Percentiles rank a stretch among this genome's conserved stretches.
phyloP scores from a whole-genome alignment of 1,139 yeast genomes.

The Taphrina wiesneri region DNA sequence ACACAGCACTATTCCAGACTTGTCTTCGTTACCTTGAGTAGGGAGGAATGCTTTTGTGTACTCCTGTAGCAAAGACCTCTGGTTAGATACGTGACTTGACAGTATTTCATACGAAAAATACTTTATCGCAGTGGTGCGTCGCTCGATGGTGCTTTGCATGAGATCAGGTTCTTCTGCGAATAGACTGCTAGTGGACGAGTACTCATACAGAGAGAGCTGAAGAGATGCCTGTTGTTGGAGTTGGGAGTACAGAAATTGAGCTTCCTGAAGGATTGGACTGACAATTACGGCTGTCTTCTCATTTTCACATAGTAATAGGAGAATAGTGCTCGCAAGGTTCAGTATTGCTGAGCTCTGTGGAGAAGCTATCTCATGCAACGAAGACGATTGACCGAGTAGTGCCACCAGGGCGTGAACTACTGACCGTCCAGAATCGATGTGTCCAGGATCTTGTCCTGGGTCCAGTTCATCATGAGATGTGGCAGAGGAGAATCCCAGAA shows the following conservation, averaged over 20 bases:
- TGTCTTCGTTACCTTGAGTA: neutral
- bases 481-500: conserved; percentile 10
- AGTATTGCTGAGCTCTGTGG: neutral
- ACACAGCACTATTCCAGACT: neutral
- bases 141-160: neutral
- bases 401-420: conserved; percentile 6
- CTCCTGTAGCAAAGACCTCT: neutral
- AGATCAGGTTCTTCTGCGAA: neutral
- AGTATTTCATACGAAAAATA: neutral
- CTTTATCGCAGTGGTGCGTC: neutral
- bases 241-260: neutral
- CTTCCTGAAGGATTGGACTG: neutral
- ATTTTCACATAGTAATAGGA: neutral
- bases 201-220: neutral
- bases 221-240: neutral
- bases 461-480: neutral
- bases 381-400: neutral
- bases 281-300: neutral
- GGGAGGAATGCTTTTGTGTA: neutral
- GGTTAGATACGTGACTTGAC: neutral
- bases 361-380: neutral
- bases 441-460: conserved; percentile 10
- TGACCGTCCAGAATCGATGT: conserved; percentile 27
- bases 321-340: neutral
- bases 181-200: neutral